Evolutionary conservation across 495 filamentous ascomycete species (phyloP).

Genomic region (Wilcoxina mikolae): DNA sequence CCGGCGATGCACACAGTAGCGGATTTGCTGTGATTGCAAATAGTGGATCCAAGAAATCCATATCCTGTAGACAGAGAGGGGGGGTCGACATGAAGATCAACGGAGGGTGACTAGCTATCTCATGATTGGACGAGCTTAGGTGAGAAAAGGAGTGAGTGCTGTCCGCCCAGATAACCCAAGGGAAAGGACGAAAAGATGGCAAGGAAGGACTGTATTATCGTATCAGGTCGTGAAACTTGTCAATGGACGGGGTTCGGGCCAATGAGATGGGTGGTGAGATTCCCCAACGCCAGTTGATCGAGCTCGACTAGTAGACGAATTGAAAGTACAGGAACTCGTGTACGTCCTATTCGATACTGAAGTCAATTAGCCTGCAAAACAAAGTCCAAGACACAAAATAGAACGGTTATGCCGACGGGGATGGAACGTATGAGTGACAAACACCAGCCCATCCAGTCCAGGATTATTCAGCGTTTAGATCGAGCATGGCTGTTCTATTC

Average conservation of each 20-base stretch:
- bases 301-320: slow-evolving; percentile 3
- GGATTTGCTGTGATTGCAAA: neutral
- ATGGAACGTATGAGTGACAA: neutral
- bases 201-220: neutral
- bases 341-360: neutral
- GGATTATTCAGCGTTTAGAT: neutral
- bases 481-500: neutral
- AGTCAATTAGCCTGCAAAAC: neutral
- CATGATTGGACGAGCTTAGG: neutral
- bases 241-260: neutral
- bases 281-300: neutral
- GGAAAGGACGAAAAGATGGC: neutral
- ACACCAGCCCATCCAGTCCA: neutral
- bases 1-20: neutral
- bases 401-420: neutral
- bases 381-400: neutral
- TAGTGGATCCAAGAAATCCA: neutral
- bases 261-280: neutral
- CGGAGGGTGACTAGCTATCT: neutral
- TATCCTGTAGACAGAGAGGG: neutral
- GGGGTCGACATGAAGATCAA: neutral
- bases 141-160: neutral
- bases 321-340: neutral
- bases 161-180: neutral
- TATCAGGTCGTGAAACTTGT: slow-evolving; percentile 2